Evolutionary conservation across 1,284 basidiomycete genomes (phyloP).

Genomic region (Puccinia triticina): DNA sequence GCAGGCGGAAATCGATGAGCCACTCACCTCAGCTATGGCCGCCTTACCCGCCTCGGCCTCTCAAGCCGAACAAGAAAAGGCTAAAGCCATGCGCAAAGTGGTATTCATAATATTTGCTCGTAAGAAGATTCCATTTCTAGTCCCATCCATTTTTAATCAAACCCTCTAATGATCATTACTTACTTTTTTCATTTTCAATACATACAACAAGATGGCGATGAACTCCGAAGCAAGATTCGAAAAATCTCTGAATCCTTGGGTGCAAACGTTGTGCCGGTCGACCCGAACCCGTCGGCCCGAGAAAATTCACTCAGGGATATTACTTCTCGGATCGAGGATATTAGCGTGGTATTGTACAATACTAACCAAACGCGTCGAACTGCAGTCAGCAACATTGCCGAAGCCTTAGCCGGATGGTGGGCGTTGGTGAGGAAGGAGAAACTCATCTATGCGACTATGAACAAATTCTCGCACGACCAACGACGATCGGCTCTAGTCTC

Average conservation of each 20-base stretch:
- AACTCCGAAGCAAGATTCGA: constrained; percentile 92
- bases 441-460: constrained; percentile 89
- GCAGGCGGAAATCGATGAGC: constrained; percentile 78
- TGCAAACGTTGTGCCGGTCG: constrained; percentile 93
- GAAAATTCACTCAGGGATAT: constrained; percentile 87
- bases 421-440: constrained; percentile 95
- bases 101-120: constrained; percentile 99
- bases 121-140: background rate
- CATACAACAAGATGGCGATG: constrained; percentile 69
- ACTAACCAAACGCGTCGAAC: constrained; percentile 81
- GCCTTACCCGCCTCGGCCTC: constrained; percentile 52
- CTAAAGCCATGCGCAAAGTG: constrained; percentile 74
- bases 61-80: constrained; percentile 67
- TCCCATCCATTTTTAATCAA: background rate
- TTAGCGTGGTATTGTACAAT: constrained; percentile 86
- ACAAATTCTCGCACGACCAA: constrained; percentile 91
- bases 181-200: background rate
- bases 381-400: constrained; percentile 84
- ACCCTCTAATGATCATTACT: background rate
- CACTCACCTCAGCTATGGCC: constrained; percentile 79
- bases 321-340: constrained; percentile 83
- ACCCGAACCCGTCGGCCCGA: constrained; percentile 88
- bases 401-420: constrained; percentile 84
- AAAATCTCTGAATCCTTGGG: constrained; percentile 98
- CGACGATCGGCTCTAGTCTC: constrained; percentile 92